These are phyloP conservation scores for Glycyrrhiza uralensis DNA, from an alignment of 306 rosid species.

Conservation along the genomic window DNA sequence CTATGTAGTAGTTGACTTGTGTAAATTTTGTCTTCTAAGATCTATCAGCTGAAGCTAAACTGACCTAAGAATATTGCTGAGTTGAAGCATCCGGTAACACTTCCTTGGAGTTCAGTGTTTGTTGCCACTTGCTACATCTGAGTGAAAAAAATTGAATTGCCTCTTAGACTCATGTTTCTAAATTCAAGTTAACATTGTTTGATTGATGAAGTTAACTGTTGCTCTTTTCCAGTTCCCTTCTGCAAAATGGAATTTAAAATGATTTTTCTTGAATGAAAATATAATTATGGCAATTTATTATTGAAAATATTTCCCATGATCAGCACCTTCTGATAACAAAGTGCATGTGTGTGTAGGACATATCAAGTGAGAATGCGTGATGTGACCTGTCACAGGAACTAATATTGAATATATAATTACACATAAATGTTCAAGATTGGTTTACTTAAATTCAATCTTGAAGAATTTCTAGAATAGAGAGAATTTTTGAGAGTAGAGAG, in stretches of 20 bases:
- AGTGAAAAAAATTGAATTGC: conserved; percentile 18
- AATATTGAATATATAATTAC: not conserved
- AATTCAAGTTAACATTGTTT: conserved; percentile 3
- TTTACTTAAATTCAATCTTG: not conserved
- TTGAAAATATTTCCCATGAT: not conserved
- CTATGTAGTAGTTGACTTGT: conserved; percentile 37
- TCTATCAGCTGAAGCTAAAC: conserved; percentile 38
- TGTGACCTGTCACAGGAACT: not conserved
- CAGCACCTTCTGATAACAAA: not conserved
- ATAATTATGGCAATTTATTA: not conserved
- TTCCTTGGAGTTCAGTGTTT: conserved; percentile 2
- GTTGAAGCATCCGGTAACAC: conserved; percentile 20
- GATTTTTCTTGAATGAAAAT: not conserved
- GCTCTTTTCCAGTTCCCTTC: not conserved
- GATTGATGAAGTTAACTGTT: not conserved
- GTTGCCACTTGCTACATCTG: not conserved
- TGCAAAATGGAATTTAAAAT: not conserved
- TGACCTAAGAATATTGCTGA: conserved; percentile 28
- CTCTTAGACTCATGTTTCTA: conserved; percentile 13
- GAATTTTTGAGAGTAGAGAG: too few species aligned
- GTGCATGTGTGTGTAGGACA: not conserved
- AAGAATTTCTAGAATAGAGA: too few species aligned
- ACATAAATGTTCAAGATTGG: not conserved
- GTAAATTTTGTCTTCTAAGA: conserved; percentile 43
- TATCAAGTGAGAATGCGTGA: not conserved